These are phyloP conservation scores for Osmozyma mogii DNA, from an alignment of 805 yeast species.

Conservation along the genomic window DNA sequence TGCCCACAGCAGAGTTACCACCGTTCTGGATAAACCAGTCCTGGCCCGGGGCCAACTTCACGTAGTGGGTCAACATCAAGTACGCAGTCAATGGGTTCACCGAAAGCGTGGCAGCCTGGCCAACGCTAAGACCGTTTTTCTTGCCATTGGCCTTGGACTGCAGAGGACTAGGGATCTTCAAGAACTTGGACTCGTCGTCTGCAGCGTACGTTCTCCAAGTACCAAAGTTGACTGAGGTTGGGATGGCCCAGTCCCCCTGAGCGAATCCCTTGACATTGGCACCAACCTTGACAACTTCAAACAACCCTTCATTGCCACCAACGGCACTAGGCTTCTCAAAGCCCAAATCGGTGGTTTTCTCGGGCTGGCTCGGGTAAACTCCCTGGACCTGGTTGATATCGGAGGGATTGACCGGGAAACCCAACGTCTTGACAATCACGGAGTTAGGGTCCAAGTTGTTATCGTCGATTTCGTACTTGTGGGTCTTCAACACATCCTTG, in stretches of 20 bases:
- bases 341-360: constrained; percentile 44
- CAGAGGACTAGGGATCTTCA: constrained; percentile 46
- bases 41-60: constrained; percentile 46
- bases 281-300: constrained; percentile 14
- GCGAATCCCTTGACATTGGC: constrained; percentile 7
- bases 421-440: constrained; percentile 26
- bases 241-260: constrained; percentile 78
- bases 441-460: constrained; percentile 29
- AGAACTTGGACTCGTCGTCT: constrained; percentile 42
- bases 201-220: constrained; percentile 84
- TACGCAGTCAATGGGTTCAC: constrained; percentile 94
- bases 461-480: constrained; percentile 43
- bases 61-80: constrained; percentile 72
- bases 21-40: constrained; percentile 97
- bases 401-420: constrained; percentile 36
- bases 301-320: constrained; percentile 15
- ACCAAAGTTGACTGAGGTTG: constrained; percentile 70
- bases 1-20: constrained; percentile 92
- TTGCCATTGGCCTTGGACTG: constrained; percentile 37
- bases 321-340: constrained; percentile 31
- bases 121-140: constrained; percentile 24
- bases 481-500: constrained; percentile 43
- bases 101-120: constrained; percentile 78
- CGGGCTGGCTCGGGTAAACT: constrained; percentile 40
- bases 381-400: constrained; percentile 42